Base-by-base conservation (phyloP, 164 flowering plant genomes). In the Liquidambar formosana region DNA sequence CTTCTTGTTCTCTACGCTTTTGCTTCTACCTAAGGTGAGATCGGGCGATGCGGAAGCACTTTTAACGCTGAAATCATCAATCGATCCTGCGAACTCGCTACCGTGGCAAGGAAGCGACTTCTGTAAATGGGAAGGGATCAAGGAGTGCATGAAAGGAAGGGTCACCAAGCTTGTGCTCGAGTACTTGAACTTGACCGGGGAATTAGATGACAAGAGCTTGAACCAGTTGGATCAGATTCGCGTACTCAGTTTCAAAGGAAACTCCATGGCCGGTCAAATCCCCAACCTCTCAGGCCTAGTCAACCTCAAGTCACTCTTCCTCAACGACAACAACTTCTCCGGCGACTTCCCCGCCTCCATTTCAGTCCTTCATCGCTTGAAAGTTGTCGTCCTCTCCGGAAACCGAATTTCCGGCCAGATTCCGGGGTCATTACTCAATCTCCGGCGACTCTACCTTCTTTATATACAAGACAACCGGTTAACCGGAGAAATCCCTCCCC, bases 151-250 rank as follows among this genome's bases (percentile, higher is more conserved):
- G 26, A 71, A 70, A 9, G 98, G 97, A 3, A 80, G 95, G 46
- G 93, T 93, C 8, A 75, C 82, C 0, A 93, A 93, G 80, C 90
- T 94, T 18, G 96, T 91, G 6, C 61, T 94, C 5, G 97, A 91
- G 72, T 59, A 73, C 66, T 64, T 72, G 4, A 84, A 83, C 71
- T 71, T 94, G 47, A 84, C 43, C 11, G 98, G 97, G 8, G 72
- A 70, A 33, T 52, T 94, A 6, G 84, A 87, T 25, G 77, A 65
- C 52, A 67, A 64, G 56, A 74, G 67, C 64, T 63, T 94, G 56
- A 85, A 82, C 69, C 79, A 70, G 47, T 78, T 94, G 48, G 94
- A 92, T 73, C 95, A 92, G 69, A 84, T 94, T 49, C 76, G 99
- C 0, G 97, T 92, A 0, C 58, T 94, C 18, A 92, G 97, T 73